phyloP scores from a whole-genome alignment of 495 filamentous ascomycete genomes.

The Podospora pseudocomata region DNA sequence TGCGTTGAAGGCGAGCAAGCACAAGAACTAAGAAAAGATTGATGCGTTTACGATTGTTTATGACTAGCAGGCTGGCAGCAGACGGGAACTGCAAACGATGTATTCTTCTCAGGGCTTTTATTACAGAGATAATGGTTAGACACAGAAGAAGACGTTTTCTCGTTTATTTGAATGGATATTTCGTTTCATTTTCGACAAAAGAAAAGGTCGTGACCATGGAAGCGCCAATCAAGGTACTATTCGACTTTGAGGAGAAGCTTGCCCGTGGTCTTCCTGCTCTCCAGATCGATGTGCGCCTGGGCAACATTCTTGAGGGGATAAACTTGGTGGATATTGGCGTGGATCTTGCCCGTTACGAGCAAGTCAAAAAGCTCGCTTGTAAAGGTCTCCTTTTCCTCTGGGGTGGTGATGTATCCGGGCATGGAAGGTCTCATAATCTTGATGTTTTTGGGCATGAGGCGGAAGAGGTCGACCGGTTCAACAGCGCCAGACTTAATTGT shows the following conservation, averaged over 20 bases:
- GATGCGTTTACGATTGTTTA: neutral
- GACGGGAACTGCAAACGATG: neutral
- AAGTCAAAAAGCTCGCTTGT: slow-evolving; percentile 69
- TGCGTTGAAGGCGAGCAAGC: slow-evolving; percentile 52
- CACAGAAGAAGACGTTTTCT: neutral
- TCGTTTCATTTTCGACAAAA: neutral
- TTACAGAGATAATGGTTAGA: neutral
- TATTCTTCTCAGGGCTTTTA: neutral
- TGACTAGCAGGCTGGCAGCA: slow-evolving; percentile 1
- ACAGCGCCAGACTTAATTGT: slow-evolving; percentile 59
- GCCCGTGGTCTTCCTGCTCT: slow-evolving; percentile 77
- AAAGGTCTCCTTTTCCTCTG: slow-evolving; percentile 73
- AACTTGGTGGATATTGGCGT: slow-evolving; percentile 70
- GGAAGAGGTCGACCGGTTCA: slow-evolving; percentile 64
- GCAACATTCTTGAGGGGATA: slow-evolving; percentile 78
- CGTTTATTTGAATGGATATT: neutral
- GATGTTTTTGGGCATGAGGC: slow-evolving; percentile 72
- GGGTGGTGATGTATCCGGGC: slow-evolving; percentile 68
- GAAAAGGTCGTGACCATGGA: neutral
- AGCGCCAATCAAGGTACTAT: neutral
- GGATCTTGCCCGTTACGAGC: slow-evolving; percentile 63
- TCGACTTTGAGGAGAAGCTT: slow-evolving; percentile 59
- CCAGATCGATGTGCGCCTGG: slow-evolving; percentile 75
- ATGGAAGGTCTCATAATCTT: slow-evolving; percentile 73
- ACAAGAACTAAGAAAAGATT: slow-evolving; percentile 15